phyloP scores from a whole-genome alignment of 345 rosid species.

The Syzygium aqueum region DNA sequence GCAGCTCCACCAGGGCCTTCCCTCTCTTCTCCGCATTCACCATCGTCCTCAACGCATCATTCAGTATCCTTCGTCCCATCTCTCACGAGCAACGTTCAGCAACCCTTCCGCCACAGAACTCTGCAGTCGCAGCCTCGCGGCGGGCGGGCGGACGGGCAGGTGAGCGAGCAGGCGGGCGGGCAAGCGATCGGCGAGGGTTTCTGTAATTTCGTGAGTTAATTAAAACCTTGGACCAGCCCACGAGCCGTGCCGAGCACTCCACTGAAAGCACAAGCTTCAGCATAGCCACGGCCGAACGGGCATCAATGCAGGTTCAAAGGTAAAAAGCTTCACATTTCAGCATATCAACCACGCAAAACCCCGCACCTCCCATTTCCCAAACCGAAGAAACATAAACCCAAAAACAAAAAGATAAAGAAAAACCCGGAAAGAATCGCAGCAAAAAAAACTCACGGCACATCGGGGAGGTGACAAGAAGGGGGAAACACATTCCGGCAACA shows the following conservation, averaged over 20 bases:
- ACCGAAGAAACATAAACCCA: background rate
- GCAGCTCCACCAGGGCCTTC: constrained; percentile 65
- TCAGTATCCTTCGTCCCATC: constrained; percentile 90
- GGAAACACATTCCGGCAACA: background rate
- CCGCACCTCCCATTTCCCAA: background rate
- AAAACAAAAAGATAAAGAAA: too few relatives aligned
- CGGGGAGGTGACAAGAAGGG: background rate
- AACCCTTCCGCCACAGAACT: background rate
- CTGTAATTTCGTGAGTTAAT: too few relatives aligned
- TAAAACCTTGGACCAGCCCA: too few relatives aligned
- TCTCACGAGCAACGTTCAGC: background rate
- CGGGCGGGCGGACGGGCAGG: background rate
- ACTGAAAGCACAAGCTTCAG: background rate
- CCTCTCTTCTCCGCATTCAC: constrained; percentile 89
- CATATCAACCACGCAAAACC: background rate
- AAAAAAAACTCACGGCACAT: too few relatives aligned
- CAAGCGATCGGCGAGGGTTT: too few relatives aligned
- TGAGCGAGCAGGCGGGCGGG: too few relatives aligned
- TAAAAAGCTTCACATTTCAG: background rate
- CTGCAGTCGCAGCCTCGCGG: background rate
- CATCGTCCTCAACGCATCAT: constrained; percentile 73
- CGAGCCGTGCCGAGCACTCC: background rate
- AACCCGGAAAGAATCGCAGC: too few relatives aligned
- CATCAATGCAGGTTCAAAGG: background rate
- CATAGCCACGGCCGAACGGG: background rate